These are phyloP conservation scores for Stagonosporopsis vannaccii DNA, from an alignment of 2,329 filamentous ascomycete species.

Conservation along the genomic window DNA sequence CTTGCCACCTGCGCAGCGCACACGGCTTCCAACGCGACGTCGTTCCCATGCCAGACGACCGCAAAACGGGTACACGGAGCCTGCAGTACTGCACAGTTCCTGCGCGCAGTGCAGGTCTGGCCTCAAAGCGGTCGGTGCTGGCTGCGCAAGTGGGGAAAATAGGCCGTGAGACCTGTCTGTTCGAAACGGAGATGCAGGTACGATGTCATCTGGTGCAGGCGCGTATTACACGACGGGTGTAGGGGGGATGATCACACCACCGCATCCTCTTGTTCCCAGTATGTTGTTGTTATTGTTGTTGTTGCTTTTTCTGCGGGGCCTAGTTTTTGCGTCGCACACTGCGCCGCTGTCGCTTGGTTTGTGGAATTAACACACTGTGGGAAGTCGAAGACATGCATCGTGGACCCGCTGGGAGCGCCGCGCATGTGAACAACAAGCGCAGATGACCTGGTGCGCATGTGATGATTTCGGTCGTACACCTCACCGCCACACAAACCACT, in stretches of 20 bases:
- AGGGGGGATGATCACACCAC: slow-evolving; percentile 6
- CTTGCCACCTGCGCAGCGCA: slow-evolving; percentile 8
- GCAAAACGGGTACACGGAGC: slow-evolving; percentile 18
- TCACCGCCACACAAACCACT: slow-evolving; percentile 8
- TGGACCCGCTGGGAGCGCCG: too few relatives aligned
- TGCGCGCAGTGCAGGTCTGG: slow-evolving; percentile 4
- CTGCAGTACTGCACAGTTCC: slow-evolving; percentile 10
- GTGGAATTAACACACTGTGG: not conserved
- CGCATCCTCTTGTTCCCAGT: not conserved
- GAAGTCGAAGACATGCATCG: not conserved
- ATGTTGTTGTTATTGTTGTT: not conserved
- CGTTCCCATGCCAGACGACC: slow-evolving; percentile 16
- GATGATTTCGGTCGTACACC: slow-evolving; percentile 5
- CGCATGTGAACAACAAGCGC: not conserved
- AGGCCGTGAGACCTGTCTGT: not conserved
- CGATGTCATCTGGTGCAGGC: slow-evolving; percentile 14
- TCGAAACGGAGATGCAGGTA: slow-evolving; percentile 14
- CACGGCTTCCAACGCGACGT: slow-evolving; percentile 10
- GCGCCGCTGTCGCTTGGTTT: not conserved
- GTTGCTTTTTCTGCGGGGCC: not conserved
- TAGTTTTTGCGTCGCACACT: not conserved
- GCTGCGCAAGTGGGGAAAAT: not conserved
- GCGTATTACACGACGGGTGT: not conserved
- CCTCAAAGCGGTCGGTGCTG: slow-evolving; percentile 3
- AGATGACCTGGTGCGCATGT: slow-evolving; percentile 2